Base-by-base conservation (phyloP, 805 yeast genomes). In the Starmerella geochares region DNA sequence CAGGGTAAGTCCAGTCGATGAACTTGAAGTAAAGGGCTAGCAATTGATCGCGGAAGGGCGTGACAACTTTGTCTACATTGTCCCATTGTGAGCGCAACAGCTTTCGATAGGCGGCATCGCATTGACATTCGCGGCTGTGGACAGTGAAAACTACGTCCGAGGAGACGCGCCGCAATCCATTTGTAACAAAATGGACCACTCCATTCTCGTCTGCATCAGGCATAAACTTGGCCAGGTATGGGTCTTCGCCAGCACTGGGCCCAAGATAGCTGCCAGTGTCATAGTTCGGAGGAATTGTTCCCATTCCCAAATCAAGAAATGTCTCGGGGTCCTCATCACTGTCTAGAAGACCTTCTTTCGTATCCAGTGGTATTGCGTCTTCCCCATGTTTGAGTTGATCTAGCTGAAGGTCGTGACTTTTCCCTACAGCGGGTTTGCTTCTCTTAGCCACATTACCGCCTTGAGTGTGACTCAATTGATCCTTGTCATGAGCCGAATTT, bases 1-100 rank as follows among this genome's bases (percentile, higher is more conserved):
- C 65, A 1, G 69, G 69, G 36, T 59, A 65, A 3, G 63, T 54
- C 52, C 67, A 65, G 46, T 65, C 67, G 7, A 64, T 59, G 46
- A 62, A 62, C 21, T 56, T 50, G 52, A 66, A 65, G 49, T 54
- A 66, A 16, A 66, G 58, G 2, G 64, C 65, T 20, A 66, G 51
- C 24, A 65, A 50, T 21, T 63, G 62, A 24, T 61, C 64, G 1
- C 45, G 42, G 38, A 44, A 60, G 2, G 62, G 61, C 4, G 27
- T 49, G 4, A 58, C 56, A 1, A 46, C 41, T n/a, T 27, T 35
- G 4, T 51, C 32, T 2, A 58, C 37, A 11, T 25, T 35, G 20
- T 50, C 46, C 43, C 54, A 39, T 43, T 50, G 29, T 38, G 50
- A 28, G 13, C 49, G 19, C 53, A 52, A 52, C 49, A 54, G 17